phyloP scores from a whole-genome alignment of 805 yeast species.

The Yarrowia sp. region DNA sequence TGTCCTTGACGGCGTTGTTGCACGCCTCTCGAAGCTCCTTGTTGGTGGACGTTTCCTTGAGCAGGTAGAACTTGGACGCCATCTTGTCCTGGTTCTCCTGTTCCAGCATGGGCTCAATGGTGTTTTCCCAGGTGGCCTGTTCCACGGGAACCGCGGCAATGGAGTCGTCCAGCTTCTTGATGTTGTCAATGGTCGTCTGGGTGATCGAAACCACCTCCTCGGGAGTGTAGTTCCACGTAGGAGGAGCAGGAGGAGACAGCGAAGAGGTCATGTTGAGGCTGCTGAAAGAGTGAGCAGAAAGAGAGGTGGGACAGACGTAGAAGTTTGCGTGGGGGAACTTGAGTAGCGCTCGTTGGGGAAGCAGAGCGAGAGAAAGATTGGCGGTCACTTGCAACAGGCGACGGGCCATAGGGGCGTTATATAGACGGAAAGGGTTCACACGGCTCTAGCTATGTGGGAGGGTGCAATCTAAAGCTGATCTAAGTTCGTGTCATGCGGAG shows the following conservation, averaged over 20 bases:
- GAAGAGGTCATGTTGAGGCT: background rate
- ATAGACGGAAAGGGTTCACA: background rate
- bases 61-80: constrained; percentile 56
- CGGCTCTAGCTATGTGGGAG: background rate
- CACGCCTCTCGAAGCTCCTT: constrained; percentile 69
- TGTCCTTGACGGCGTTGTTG: constrained; percentile 54
- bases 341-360: background rate
- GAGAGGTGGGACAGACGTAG: background rate
- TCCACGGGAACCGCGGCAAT: constrained; percentile 45
- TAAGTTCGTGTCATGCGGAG: background rate
- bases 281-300: no score
- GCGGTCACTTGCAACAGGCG: constrained; percentile 13
- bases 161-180: constrained; percentile 49
- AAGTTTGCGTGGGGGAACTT: constrained; percentile 1
- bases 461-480: background rate
- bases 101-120: constrained; percentile 51
- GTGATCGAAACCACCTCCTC: constrained; percentile 46
- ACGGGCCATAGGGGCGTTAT: constrained; percentile 5
- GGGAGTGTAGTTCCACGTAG: constrained; percentile 61
- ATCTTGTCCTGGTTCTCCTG: constrained; percentile 50
- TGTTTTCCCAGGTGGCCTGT: constrained; percentile 55
- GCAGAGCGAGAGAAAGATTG: constrained; percentile 9
- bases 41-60: constrained; percentile 65
- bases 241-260: constrained; percentile 34
- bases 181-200: constrained; percentile 44